phyloP scores from a whole-genome alignment of 148 eudicot genomes.

The Heliosperma pusillum region DNA sequence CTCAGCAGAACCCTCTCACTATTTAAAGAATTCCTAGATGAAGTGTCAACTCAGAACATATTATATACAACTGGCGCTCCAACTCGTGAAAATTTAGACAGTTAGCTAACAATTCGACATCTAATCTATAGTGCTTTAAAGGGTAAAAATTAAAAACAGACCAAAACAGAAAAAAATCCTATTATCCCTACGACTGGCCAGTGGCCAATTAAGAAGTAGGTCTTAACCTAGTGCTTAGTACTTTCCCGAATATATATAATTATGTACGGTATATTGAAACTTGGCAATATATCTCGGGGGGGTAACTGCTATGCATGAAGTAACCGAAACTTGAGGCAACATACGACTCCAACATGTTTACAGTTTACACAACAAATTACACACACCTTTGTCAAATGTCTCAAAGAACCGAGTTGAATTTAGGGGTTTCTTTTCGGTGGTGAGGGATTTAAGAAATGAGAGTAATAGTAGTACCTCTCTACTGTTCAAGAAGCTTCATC shows the following conservation, averaged over 20 bases:
- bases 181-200: neutral
- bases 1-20: neutral
- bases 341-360: neutral
- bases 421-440: neutral
- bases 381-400: neutral
- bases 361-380: neutral
- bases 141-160: neutral
- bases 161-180: neutral
- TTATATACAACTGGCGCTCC: neutral
- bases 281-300: neutral
- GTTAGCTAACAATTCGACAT: neutral
- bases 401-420: neutral
- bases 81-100: neutral
- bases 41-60: neutral
- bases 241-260: neutral
- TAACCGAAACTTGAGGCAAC: neutral
- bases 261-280: neutral
- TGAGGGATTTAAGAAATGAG: neutral
- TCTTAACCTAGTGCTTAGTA: neutral
- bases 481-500: constrained; percentile 84
- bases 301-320: neutral
- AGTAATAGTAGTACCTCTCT: constrained; percentile 47
- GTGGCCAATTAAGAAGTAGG: too few species aligned
- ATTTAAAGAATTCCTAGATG: neutral
- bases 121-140: neutral